Evolutionary conservation across 2,329 filamentous ascomycete species (phyloP).

Genomic region (Setomelanomma holmii): DNA sequence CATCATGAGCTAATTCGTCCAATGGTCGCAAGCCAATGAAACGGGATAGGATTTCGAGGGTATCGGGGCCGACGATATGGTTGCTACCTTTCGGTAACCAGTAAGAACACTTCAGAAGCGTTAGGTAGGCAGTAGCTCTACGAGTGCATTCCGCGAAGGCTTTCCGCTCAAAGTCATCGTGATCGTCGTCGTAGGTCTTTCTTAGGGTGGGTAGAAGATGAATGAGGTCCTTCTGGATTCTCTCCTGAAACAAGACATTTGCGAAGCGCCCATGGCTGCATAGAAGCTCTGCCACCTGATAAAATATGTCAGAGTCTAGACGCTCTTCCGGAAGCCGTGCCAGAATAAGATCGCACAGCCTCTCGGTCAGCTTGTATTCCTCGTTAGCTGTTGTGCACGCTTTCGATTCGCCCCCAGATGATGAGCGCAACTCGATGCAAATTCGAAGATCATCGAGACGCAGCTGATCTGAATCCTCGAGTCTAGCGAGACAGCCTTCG

Average conservation of each 20-base stretch:
- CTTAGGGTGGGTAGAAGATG: slow-evolving; percentile 6
- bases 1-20: slow-evolving; percentile 31
- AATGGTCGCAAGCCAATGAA: slow-evolving; percentile 30
- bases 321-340: slow-evolving; percentile 20
- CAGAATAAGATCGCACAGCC: slow-evolving; percentile 25
- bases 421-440: slow-evolving; percentile 18
- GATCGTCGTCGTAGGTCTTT: neutral
- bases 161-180: slow-evolving; percentile 7
- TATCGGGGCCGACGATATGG: slow-evolving; percentile 27
- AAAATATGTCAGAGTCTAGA: slow-evolving; percentile 25
- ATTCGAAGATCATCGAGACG: slow-evolving; percentile 29
- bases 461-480: slow-evolving; percentile 21
- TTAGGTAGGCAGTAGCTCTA: slow-evolving; percentile 24
- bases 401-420: no score
- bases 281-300: slow-evolving; percentile 33
- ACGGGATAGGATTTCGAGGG: slow-evolving; percentile 21
- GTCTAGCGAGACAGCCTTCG: slow-evolving; percentile 27
- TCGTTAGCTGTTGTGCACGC: neutral
- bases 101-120: slow-evolving; percentile 41
- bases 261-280: slow-evolving; percentile 24
- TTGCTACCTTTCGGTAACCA: slow-evolving; percentile 30
- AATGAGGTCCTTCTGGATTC: slow-evolving; percentile 7
- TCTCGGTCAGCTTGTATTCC: slow-evolving; percentile 5
- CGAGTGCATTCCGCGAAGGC: neutral
- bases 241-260: slow-evolving; percentile 14